Evolutionary conservation across 1,284 basidiomycete genomes (phyloP).

Genomic region (Cutaneotrichosporon sp.): DNA sequence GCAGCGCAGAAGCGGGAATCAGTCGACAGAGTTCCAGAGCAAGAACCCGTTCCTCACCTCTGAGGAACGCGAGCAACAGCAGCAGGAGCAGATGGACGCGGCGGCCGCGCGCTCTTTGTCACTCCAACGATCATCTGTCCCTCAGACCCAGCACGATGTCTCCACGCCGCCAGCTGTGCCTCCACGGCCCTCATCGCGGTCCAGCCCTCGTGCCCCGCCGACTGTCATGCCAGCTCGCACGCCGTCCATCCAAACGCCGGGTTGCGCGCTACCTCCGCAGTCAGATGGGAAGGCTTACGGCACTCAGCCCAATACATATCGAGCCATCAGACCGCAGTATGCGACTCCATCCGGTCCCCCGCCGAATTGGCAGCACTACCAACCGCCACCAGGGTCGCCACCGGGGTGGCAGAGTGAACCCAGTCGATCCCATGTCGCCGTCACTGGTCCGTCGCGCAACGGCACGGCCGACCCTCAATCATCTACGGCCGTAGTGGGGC

Average conservation of each 20-base stretch:
- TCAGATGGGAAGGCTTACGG: conserved; percentile 9
- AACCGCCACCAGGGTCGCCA: neutral
- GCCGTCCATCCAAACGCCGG: neutral
- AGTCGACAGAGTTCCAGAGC: conserved; percentile 33
- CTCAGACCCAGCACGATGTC: neutral
- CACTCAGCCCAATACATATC: neutral
- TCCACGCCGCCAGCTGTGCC: neutral
- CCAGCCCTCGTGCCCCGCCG: neutral
- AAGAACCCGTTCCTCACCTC: conserved; percentile 58
- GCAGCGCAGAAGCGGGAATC: conserved; percentile 15
- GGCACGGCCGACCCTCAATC: neutral
- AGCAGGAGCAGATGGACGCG: neutral
- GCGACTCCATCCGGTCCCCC: neutral
- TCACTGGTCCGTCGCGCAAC: neutral
- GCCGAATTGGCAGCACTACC: neutral
- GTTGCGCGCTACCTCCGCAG: conserved; percentile 15
- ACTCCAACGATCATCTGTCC: neutral
- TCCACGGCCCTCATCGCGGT: neutral
- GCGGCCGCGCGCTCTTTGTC: neutral
- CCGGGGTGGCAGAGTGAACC: conserved; percentile 3
- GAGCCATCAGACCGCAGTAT: neutral
- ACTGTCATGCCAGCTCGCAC: neutral
- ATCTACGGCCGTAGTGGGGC: neutral
- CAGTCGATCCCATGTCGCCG: neutral
- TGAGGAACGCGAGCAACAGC: conserved; percentile 64